Conservation (phyloP, 176 grass and related monocot species). For the Phoenix roebelenii region DNA sequence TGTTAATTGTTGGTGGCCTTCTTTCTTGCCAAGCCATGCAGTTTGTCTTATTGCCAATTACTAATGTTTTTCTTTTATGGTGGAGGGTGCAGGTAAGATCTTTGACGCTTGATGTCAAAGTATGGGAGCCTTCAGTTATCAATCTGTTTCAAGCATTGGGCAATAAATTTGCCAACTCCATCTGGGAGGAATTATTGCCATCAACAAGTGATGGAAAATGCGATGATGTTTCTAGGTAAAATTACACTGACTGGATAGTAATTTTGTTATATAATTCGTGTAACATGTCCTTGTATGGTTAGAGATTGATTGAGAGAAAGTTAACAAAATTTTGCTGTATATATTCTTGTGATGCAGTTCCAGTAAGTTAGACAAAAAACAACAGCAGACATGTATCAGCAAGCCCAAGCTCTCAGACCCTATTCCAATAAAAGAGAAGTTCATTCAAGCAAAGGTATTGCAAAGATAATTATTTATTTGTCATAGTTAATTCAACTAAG, state of each 20-base stretch:
- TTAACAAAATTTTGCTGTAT: too few relatives aligned
- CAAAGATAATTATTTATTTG: too few relatives aligned
- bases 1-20: too few relatives aligned
- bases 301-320: too few relatives aligned
- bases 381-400: constrained; percentile 23
- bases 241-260: too few relatives aligned
- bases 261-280: too few relatives aligned
- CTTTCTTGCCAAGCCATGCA: too few relatives aligned
- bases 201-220: constrained; percentile 38
- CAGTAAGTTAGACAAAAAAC: constrained; percentile 36
- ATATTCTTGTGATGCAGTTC: constrained; percentile 6
- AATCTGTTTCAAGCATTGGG: constrained; percentile 89
- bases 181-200: constrained; percentile 85
- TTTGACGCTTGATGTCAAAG: constrained; percentile 90
- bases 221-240: constrained; percentile 55
- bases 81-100: constrained; percentile 63
- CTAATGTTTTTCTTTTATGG: not conserved
- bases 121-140: constrained; percentile 96
- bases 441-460: constrained; percentile 95
- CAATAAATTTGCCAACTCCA: constrained; percentile 76
- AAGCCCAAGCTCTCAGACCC: constrained; percentile 83
- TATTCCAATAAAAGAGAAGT: constrained; percentile 91
- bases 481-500: too few relatives aligned
- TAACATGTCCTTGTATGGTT: too few relatives aligned
- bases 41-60: constrained; percentile 4